Evolutionary conservation across 2,329 filamentous ascomycete genomes (phyloP), one percentile per base, ranked within the genome.

Genomic region (Blastomyces emzantsi): DNA sequence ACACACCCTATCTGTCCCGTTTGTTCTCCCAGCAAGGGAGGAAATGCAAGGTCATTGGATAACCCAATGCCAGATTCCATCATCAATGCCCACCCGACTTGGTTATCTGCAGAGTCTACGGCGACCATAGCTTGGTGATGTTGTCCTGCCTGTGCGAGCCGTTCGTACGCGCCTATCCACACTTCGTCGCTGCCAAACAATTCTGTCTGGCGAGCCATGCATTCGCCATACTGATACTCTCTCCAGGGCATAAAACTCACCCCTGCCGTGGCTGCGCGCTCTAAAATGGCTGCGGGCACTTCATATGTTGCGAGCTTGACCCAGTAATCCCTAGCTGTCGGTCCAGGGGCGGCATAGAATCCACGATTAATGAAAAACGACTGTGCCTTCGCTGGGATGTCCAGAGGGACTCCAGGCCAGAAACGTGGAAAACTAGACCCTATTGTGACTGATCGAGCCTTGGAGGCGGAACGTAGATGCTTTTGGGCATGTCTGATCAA

Each of bases 21-120:
- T 15, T 76, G 73, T 5, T 74, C 71, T 22, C 74, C 73, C 45
- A 74, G 74, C 3, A 78, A 69, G 15, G 73, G 71, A 6, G 77
- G 73, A 61, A 80, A 77, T 1, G 77, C 77, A 71, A 78, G 80
- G 45, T 71, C 67, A 39, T 75, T 66, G 3, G 74, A 66, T 11
- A 77, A 60, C 1, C 70, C 62, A 2, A 72, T 71, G 2, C 71
- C 69, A 1, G 73, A 70, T 13, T 72, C 69, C 19, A 77, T 72
- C 77, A 80, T 81, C 13, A 81, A 65, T 1, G 78, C 78, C 79
- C 78, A 81, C 19, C 75, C 79, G 9, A 79, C 70, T 65, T 80
- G 78, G 3, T 71, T 70, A 2, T 74, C 75, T 0, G 64, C 66
- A 3, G 71, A 63, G 52, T 77, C 73, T 51, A 78, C 77, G 1